Base-by-base conservation (phyloP, 345 rosid species). In the Gossypium thurberi region DNA sequence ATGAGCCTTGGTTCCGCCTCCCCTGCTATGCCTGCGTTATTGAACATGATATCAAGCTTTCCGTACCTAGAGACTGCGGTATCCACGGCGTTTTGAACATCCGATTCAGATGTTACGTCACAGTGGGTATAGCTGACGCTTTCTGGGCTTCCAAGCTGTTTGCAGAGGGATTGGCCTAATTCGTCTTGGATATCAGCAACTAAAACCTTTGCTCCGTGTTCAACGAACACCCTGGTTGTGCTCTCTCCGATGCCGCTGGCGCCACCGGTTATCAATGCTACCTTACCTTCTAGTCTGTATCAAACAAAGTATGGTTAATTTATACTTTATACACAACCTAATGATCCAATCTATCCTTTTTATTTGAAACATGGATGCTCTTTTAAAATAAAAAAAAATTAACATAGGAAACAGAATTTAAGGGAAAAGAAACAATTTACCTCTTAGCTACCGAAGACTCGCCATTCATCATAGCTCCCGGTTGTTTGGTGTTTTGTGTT, bases 21-120 rank as follows among this genome's bases (percentile, higher is more conserved):
- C 1, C 40, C 65, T 2, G 21, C 0, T 0, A 48, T 48, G 14
- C 73, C 86, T 10, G 83, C 86, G 3, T 83, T 83, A 26, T 80
- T 80, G 50, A 78, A 71, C 82, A 83, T 80, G 11, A 83, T 76
- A 13, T 83, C 86, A 0, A 83, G 82, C 47, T 80, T 83, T 17
- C 83, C 83, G 5, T 58, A 65, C n/a, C 0, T 40, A 0, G 80
- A 65, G 2, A 83, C 60, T 0, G 82, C 76, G 1, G 21, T 21
- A 33, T 83, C 70, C 2, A 80, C 79, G 0, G 81, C 76, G 6
- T 25, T 75, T 68, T 50, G 63, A 0, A 81, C 18, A 2, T 81
- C 75, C 26, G 77, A 23, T 40, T 81, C 79, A 4, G 51, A 43
- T 2, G 75, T 75, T 3, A 78, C 81, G 50, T 81, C 72, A 28